Conservation (phyloP, 2,329 filamentous ascomycete species). For the Ampelomyces quisqualis region DNA sequence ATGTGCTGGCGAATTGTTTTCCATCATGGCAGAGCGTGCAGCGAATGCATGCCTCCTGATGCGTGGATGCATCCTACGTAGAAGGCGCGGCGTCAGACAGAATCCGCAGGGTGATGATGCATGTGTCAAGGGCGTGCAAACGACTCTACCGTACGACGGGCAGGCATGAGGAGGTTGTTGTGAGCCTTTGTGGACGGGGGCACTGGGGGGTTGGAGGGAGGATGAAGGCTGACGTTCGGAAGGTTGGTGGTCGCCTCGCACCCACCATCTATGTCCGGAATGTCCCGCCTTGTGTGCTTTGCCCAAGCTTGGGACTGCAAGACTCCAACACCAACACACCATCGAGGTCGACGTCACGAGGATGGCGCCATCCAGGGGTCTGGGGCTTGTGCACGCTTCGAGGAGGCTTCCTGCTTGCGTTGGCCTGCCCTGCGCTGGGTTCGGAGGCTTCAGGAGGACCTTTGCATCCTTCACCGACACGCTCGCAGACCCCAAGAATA, state of each 20-base stretch:
- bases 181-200: background rate
- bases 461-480: slow-evolving; percentile 33
- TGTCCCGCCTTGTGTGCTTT: background rate
- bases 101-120: too few species aligned
- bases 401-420: background rate
- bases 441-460: slow-evolving; percentile 2
- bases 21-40: too few species aligned
- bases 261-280: background rate
- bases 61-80: too few species aligned
- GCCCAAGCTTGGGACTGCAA: slow-evolving; percentile 1
- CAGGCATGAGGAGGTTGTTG: background rate
- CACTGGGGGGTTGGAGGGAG: background rate
- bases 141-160: background rate
- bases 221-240: background rate
- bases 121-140: too few species aligned
- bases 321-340: slow-evolving; percentile 4
- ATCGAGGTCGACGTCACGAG: background rate
- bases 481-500: slow-evolving; percentile 34
- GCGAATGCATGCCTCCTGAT: too few species aligned
- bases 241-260: background rate
- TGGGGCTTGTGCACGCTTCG: background rate
- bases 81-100: too few species aligned
- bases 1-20: too few species aligned
- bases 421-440: background rate
- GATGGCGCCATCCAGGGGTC: slow-evolving; percentile 6